These are phyloP conservation scores for Nicotiana noctiflora DNA, from an alignment of 257 asterid species.

Conservation along the genomic window DNA sequence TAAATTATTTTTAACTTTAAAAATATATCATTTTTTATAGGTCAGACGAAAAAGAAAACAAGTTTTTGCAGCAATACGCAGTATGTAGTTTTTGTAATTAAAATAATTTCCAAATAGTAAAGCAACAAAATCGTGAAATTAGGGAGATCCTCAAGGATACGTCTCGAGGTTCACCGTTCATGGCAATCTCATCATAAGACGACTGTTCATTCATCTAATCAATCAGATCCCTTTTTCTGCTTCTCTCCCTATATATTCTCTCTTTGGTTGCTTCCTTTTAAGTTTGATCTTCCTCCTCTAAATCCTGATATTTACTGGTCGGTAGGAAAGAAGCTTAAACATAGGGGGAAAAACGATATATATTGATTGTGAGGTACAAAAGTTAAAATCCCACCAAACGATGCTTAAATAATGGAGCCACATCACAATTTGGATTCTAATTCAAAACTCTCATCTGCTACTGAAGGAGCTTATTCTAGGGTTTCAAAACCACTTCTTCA, in stretches of 20 bases:
- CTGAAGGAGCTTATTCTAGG: constrained; percentile 4
- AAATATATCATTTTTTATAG: too few species aligned
- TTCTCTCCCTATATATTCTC: background rate
- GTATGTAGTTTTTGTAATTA: too few species aligned
- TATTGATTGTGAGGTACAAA: background rate
- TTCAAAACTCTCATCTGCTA: background rate
- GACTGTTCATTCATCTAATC: background rate
- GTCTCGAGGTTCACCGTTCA: background rate
- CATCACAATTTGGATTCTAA: background rate
- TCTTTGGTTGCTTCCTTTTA: background rate
- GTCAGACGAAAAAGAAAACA: too few species aligned
- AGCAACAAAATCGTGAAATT: background rate
- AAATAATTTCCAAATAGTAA: too few species aligned
- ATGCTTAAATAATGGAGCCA: constrained; percentile 3
- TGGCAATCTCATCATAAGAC: too few species aligned
- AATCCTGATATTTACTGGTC: background rate
- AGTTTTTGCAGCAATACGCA: too few species aligned
- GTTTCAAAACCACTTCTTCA: background rate
- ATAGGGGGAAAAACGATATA: background rate
- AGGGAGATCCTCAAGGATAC: background rate
- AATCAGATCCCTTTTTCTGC: background rate
- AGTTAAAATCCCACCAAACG: background rate
- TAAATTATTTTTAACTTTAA: too few species aligned
- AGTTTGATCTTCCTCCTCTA: background rate
- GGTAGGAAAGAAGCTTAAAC: background rate